Percentiles rank a stretch among this genome's conserved stretches.
These are phyloP conservation scores for Proliferodiscus dingleyae DNA, from an alignment of 2,329 filamentous ascomycete genomes.

Conservation along the genomic window DNA sequence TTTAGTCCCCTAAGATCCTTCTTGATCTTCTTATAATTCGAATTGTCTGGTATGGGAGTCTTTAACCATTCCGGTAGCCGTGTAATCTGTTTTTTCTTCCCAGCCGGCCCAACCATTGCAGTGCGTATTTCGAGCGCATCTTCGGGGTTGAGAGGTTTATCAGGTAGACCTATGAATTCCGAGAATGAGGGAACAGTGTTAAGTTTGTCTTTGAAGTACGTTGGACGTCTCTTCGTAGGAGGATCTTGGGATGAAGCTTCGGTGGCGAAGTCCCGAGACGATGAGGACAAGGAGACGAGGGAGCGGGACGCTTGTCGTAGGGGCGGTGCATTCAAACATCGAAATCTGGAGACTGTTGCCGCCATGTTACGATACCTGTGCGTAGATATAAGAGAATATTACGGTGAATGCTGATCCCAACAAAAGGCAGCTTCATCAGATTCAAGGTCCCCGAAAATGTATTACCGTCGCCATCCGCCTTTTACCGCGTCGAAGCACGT, in stretches of 20 bases:
- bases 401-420: too few species aligned
- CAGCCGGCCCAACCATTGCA: slow-evolving; percentile 58
- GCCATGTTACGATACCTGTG: too few species aligned
- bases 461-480: too few species aligned
- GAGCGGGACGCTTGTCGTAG: slow-evolving; percentile 21
- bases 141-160: slow-evolving; percentile 40
- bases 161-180: slow-evolving; percentile 48
- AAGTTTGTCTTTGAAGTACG: slow-evolving; percentile 33
- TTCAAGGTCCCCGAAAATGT: too few species aligned
- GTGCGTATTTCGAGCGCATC: slow-evolving; percentile 58
- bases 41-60: slow-evolving; percentile 80
- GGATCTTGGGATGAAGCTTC: slow-evolving; percentile 22
- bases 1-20: slow-evolving; percentile 83
- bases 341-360: slow-evolving; percentile 22
- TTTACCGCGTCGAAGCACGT: too few species aligned
- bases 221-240: slow-evolving; percentile 27
- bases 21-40: slow-evolving; percentile 93
- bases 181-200: slow-evolving; percentile 49
- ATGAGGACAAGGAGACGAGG: slow-evolving; percentile 15
- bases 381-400: too few species aligned
- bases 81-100: slow-evolving; percentile 59
- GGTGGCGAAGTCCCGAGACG: slow-evolving; percentile 25
- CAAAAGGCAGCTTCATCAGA: too few species aligned
- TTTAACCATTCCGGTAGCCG: slow-evolving; percentile 92
- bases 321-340: slow-evolving; percentile 27